phyloP scores from a whole-genome alignment of 345 rosid genomes.

The Ricinus communis region DNA sequence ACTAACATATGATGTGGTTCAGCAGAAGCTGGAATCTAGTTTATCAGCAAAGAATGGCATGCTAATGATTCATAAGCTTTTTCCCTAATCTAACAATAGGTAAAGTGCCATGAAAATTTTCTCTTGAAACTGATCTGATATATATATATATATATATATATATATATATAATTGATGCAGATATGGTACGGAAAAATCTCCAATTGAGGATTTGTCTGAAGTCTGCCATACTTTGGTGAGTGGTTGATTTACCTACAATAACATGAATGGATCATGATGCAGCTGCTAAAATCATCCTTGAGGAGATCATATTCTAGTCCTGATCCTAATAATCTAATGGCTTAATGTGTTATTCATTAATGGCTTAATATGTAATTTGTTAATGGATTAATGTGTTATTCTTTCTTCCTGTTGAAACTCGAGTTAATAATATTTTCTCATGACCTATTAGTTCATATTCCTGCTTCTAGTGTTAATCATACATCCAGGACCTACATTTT shows the following conservation, averaged over 20 bases:
- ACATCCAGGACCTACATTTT: background rate
- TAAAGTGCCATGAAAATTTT: background rate
- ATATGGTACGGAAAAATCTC: slow-evolving; percentile 76
- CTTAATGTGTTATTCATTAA: no score
- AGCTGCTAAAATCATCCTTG: background rate
- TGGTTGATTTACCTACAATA: slow-evolving; percentile 15
- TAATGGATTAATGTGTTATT: background rate
- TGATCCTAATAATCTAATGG: background rate
- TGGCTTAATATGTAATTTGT: no score
- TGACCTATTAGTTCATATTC: background rate
- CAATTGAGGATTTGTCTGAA: slow-evolving; percentile 69
- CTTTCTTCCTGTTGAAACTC: background rate
- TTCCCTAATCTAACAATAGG: background rate
- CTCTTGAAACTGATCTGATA: slow-evolving; percentile 3
- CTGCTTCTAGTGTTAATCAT: background rate
- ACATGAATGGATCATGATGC: background rate
- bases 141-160: slow-evolving; percentile 11
- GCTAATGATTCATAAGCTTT: background rate
- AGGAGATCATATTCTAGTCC: background rate
- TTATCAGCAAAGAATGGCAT: background rate
- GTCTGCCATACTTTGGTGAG: slow-evolving; percentile 78
- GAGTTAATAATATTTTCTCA: background rate
- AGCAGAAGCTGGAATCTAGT: background rate
- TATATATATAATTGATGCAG: slow-evolving; percentile 44
- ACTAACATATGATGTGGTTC: background rate